Conservation (phyloP, 1,139 yeast species). For the Blastobotrys apis region DNA sequence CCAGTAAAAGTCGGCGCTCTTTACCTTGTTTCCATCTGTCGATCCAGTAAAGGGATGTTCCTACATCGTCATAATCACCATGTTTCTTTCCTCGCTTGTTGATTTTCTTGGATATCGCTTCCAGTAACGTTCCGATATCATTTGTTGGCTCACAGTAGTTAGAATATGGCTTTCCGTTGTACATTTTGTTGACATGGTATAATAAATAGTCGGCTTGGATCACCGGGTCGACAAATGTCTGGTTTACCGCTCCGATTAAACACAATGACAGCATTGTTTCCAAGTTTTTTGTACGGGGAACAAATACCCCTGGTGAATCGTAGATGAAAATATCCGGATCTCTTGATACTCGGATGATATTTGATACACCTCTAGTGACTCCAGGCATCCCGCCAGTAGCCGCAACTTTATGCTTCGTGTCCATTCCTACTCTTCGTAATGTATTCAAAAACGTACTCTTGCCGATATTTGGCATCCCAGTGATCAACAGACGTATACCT, state of each 20-base stretch:
- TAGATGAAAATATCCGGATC: constrained; percentile 68
- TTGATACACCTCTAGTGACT: constrained; percentile 77
- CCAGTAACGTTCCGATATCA: constrained; percentile 57
- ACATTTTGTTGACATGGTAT: constrained; percentile 54
- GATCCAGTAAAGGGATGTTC: constrained; percentile 66
- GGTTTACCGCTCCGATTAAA: constrained; percentile 73
- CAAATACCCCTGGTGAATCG: constrained; percentile 91
- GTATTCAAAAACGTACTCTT: constrained; percentile 85
- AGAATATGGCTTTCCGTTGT: constrained; percentile 32
- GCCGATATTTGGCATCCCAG: constrained; percentile 98
- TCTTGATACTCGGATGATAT: constrained; percentile 58
- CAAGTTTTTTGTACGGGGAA: constrained; percentile 53
- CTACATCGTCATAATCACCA: constrained; percentile 46
- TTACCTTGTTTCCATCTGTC: constrained; percentile 64
- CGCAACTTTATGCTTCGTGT: constrained; percentile 59
- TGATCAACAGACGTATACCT: constrained; percentile 70
- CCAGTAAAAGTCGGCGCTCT: constrained; percentile 38
- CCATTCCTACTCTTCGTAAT: constrained; percentile 55
- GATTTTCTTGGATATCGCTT: constrained; percentile 44
- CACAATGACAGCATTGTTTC: constrained; percentile 74
- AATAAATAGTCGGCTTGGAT: constrained; percentile 83
- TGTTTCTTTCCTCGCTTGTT: constrained; percentile 32
- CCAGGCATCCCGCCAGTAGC: constrained; percentile 88
- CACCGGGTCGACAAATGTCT: constrained; percentile 70
- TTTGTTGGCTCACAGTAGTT: constrained; percentile 67